phyloP scores from a whole-genome alignment of 2,329 filamentous ascomycete species.

The Aspergillus aculeatus region DNA sequence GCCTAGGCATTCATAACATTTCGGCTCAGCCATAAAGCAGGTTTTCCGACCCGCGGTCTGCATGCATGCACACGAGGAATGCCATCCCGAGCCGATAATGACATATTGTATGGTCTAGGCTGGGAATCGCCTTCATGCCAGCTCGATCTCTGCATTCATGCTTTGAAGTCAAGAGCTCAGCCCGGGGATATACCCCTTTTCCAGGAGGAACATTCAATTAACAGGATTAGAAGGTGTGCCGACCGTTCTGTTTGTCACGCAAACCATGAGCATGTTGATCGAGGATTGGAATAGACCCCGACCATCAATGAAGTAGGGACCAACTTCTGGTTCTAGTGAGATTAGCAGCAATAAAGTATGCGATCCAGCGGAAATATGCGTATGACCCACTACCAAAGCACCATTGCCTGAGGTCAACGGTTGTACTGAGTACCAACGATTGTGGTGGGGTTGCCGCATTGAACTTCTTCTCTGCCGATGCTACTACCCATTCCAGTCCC shows the following conservation, averaged over 20 bases:
- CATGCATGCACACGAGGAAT: neutral
- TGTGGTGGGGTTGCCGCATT: neutral
- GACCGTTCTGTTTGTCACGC: neutral
- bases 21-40: neutral
- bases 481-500: neutral
- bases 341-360: neutral
- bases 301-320: neutral
- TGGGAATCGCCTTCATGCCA: neutral
- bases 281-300: neutral
- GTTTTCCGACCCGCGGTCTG: neutral
- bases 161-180: neutral
- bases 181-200: neutral
- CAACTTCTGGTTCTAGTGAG: neutral
- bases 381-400: slow-evolving; percentile 1
- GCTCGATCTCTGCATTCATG: neutral
- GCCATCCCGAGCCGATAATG: neutral
- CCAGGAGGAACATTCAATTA: neutral
- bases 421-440: neutral
- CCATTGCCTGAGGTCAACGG: neutral
- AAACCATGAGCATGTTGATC: neutral
- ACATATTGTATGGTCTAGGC: neutral
- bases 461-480: neutral
- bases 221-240: neutral
- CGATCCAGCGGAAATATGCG: neutral
- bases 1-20: neutral